Base-by-base conservation (phyloP, 768 basidiomycete genomes). In the Chalciporus chontae region DNA sequence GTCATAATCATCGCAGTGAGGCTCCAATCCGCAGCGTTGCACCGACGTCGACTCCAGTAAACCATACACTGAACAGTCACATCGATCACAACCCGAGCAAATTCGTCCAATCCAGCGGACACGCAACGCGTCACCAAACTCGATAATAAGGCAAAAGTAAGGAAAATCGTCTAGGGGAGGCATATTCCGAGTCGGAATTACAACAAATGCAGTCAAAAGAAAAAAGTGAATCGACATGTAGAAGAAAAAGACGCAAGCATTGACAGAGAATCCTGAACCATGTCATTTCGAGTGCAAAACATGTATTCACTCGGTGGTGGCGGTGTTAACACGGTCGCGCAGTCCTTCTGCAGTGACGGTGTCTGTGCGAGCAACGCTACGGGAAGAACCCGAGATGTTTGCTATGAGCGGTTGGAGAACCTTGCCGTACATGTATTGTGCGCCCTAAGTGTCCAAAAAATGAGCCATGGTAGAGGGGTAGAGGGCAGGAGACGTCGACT, bases 381-480 rank as follows among this genome's bases (percentile, higher is more conserved):
- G 71, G 46, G 70, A 65, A 39, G 72, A 71, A 37, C 71, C 65
- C 53, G 73, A 74, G 59, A 83, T 65, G 71, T 86, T 87, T 56
- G 76, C 73, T 61, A 96, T 78, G 43, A 92, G 68, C 36, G 93
- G 94, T 68, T 88, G 88, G 68, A 97, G 70, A 50, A 89, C 75
- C 59, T 76, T 75, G 62, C 77, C 69, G 73, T 96, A 95, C 36
- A 89, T 75, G 49, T 76, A 73, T 79, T 90, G 86, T 40, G 95
- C 95, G 56, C 95, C 95, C 86, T 95, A 52, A 51, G 43, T 55
- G 51, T 57, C 40, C 44, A 23, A 4, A 50, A 40, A n/a, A 29
- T 40, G 37, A 31, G 10, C 5, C 29, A 31, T 31, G 29, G 0
- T 17, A 8, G 8, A 8, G 8, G 26, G 26, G 26, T 26, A 8